These are phyloP conservation scores for Borovskyia barvae DNA, from an alignment of 208 protist genomes.

Conservation along the genomic window DNA sequence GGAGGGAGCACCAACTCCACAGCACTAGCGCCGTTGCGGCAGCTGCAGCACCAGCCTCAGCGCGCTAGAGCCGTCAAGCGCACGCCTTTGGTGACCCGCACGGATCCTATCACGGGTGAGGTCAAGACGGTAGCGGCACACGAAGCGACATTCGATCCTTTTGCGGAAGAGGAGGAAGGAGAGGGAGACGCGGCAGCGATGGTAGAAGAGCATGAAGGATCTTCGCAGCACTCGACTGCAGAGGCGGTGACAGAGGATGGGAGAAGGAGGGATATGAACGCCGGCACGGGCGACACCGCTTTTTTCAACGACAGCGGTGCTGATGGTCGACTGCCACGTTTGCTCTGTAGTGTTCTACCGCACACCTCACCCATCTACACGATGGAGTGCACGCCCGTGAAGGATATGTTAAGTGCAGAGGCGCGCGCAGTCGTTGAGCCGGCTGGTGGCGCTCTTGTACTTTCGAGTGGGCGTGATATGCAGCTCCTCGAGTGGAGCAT, in stretches of 20 bases:
- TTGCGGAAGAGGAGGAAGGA: constrained; percentile 26
- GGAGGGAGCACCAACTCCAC: background rate
- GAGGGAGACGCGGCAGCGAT: background rate
- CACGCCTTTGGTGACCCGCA: constrained; percentile 31
- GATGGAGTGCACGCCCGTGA: constrained; percentile 22
- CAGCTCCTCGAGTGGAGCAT: constrained; percentile 35
- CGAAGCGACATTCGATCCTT: constrained; percentile 35
- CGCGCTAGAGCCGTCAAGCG: constrained; percentile 50
- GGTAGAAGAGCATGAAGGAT: too few species aligned
- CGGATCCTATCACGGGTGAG: constrained; percentile 27
- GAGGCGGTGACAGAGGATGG: too few species aligned
- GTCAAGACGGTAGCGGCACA: constrained; percentile 18
- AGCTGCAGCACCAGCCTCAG: too few species aligned
- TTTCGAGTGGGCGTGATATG: constrained; percentile 28
- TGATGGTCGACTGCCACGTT: constrained; percentile 13
- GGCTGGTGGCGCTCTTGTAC: constrained; percentile 11
- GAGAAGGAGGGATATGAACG: too few species aligned
- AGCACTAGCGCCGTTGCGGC: too few species aligned
- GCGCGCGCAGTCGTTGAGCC: constrained; percentile 9
- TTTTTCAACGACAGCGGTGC: background rate
- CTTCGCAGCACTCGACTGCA: background rate
- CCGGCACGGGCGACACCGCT: constrained; percentile 6
- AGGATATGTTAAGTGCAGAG: constrained; percentile 17
- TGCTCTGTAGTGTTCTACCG: constrained; percentile 25
- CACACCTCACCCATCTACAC: constrained; percentile 46